A percentile compares a stretch with the other conserved stretches of the same genome.
These are phyloP conservation scores for Apiospora phragmitis DNA, from an alignment of 2,329 filamentous ascomycete genomes.

Conservation along the genomic window DNA sequence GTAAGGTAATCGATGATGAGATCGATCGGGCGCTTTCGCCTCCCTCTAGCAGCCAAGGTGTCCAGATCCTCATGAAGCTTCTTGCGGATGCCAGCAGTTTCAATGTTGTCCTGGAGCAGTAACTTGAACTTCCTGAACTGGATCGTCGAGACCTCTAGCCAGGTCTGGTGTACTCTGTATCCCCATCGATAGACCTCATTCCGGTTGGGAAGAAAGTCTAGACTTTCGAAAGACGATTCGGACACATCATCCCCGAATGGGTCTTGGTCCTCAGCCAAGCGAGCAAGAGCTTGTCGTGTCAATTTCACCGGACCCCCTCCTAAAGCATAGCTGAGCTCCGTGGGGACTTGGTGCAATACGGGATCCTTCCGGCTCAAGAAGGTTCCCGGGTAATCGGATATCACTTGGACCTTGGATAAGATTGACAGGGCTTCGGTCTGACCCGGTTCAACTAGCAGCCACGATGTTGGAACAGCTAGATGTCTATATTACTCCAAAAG, in stretches of 20 bases:
- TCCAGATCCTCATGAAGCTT: slow-evolving; percentile 2
- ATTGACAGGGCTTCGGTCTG: not conserved
- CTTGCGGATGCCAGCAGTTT: slow-evolving; percentile 14
- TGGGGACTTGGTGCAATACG: not conserved
- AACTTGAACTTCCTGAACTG: slow-evolving; percentile 18
- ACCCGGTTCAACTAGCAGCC: not conserved
- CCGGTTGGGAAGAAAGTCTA: not conserved
- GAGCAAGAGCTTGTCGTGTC: not conserved
- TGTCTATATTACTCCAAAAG: too few species aligned
- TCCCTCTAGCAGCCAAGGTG: not conserved
- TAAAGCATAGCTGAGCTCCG: not conserved
- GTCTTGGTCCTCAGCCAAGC: not conserved
- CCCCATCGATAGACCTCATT: slow-evolving; percentile 17
- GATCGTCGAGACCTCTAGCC: slow-evolving; percentile 11
- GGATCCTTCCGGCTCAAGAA: not conserved
- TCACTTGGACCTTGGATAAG: not conserved
- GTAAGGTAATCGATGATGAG: slow-evolving; percentile 15
- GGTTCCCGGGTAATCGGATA: not conserved
- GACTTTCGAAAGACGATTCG: not conserved
- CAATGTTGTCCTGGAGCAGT: slow-evolving; percentile 14
- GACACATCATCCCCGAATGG: not conserved
- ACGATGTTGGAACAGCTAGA: too few species aligned
- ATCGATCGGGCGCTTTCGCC: not conserved
- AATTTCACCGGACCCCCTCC: not conserved
- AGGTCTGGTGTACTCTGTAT: slow-evolving; percentile 17